Conservation (phyloP, 1,139 yeast genomes). For the Diutina catenulata region DNA sequence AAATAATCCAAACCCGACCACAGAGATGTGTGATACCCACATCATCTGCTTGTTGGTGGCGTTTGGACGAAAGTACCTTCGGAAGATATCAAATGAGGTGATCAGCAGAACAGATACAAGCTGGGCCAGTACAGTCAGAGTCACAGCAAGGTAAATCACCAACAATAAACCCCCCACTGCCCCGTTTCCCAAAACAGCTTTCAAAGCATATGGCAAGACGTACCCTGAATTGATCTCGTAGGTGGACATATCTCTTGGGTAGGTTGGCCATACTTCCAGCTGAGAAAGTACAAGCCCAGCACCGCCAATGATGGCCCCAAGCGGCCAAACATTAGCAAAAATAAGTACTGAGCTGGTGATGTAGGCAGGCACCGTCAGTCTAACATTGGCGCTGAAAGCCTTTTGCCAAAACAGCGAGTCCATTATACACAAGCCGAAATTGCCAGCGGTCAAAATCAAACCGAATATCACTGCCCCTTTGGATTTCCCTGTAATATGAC, state of each 20-base stretch:
- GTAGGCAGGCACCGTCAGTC: conserved; percentile 27
- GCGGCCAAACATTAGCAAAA: conserved; percentile 21
- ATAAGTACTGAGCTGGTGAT: conserved; percentile 21
- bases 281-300: conserved; percentile 17
- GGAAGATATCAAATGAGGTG: conserved; percentile 20
- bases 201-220: conserved; percentile 17
- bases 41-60: conserved; percentile 18
- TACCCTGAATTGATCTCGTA: conserved; percentile 19
- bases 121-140: conserved; percentile 22
- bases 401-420: conserved; percentile 25
- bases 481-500: conserved; percentile 23
- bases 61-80: conserved; percentile 16
- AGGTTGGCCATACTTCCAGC: conserved; percentile 17
- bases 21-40: conserved; percentile 18
- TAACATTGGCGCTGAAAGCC: conserved; percentile 21
- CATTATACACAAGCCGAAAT: conserved; percentile 20
- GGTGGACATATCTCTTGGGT: conserved; percentile 17
- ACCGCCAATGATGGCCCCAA: conserved; percentile 19
- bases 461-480: conserved; percentile 21
- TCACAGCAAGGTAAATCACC: conserved; percentile 19
- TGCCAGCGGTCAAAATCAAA: conserved; percentile 18
- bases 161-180: conserved; percentile 20
- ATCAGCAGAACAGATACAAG: conserved; percentile 21
- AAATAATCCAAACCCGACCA: conserved; percentile 18
- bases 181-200: conserved; percentile 18